These are phyloP conservation scores for Leishmania arabica DNA, from an alignment of 208 protist genomes.

Conservation along the genomic window DNA sequence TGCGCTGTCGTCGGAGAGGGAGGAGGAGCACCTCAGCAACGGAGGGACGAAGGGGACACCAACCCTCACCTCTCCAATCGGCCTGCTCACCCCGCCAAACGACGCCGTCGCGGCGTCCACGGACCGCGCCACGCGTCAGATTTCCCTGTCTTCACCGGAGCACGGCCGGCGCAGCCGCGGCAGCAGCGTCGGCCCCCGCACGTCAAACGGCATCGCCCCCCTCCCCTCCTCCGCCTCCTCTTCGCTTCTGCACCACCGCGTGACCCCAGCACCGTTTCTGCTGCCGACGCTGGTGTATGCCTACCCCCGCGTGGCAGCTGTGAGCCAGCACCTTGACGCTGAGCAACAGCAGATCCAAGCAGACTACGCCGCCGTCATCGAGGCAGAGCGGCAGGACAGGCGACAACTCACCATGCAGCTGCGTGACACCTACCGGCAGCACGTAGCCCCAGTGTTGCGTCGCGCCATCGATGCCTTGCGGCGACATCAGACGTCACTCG, in stretches of 20 bases:
- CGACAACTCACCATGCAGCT: slow-evolving; percentile 21
- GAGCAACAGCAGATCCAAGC: slow-evolving; percentile 36
- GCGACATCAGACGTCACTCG: slow-evolving; percentile 32
- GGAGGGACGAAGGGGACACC: background rate
- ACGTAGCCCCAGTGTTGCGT: slow-evolving; percentile 34
- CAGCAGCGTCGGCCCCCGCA: background rate
- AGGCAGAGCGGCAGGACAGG: slow-evolving; percentile 26
- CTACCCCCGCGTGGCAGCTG: slow-evolving; percentile 33
- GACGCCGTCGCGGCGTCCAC: slow-evolving; percentile 7
- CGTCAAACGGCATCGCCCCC: background rate
- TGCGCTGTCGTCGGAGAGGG: background rate
- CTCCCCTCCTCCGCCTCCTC: background rate
- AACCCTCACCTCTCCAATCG: background rate
- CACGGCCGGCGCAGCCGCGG: slow-evolving; percentile 30
- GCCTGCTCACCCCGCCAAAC: background rate
- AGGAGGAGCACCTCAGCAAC: background rate
- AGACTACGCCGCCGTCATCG: slow-evolving; percentile 37
- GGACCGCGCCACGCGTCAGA: slow-evolving; percentile 20
- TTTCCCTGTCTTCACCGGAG: slow-evolving; percentile 33
- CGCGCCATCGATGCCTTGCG: slow-evolving; percentile 12
- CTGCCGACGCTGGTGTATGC: slow-evolving; percentile 42
- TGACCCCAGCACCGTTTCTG: slow-evolving; percentile 10
- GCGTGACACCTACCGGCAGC: slow-evolving; percentile 30
- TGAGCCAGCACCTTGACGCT: slow-evolving; percentile 39
- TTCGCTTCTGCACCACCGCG: background rate